Conservation (phyloP, 2,329 filamentous ascomycete species). For the Aureobasidium mangrovei region DNA sequence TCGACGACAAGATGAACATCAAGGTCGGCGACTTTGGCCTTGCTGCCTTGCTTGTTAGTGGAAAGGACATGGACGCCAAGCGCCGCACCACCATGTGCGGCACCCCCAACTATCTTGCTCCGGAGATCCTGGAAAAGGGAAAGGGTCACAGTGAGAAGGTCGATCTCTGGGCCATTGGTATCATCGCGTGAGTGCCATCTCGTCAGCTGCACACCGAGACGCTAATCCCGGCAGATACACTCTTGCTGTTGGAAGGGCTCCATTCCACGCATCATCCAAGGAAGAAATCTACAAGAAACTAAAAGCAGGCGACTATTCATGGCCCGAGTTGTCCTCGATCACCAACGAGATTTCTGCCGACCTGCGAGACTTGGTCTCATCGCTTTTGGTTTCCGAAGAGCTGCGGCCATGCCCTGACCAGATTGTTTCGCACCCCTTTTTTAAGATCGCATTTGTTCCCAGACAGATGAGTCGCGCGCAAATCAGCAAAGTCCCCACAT, state of each 20-base stretch:
- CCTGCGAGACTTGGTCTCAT: constrained; percentile 68
- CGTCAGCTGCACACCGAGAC: constrained; percentile 33
- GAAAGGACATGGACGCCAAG: constrained; percentile 73
- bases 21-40: constrained; percentile 97
- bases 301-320: constrained; percentile 67
- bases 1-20: constrained; percentile 91
- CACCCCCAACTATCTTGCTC: constrained; percentile 96
- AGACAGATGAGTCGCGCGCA: constrained; percentile 37
- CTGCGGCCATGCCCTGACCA: constrained; percentile 64
- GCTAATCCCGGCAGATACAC: constrained; percentile 50
- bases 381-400: constrained; percentile 67
- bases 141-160: constrained; percentile 97
- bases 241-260: constrained; percentile 91
- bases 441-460: constrained; percentile 67
- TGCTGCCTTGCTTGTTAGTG: constrained; percentile 81
- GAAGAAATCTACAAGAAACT: constrained; percentile 71
- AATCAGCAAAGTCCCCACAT: constrained; percentile 38
- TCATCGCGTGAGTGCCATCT: constrained; percentile 63
- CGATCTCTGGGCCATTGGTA: constrained; percentile 95
- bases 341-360: constrained; percentile 65
- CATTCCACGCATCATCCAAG: constrained; percentile 85
- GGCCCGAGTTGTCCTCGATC: constrained; percentile 59
- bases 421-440: constrained; percentile 74
- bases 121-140: constrained; percentile 90
- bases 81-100: constrained; percentile 90